A percentile compares a stretch with the other conserved stretches of the same genome.
Evolutionary conservation across 23 red algal genomes (phyloP).

Genomic region (Gracilaria domingensis): DNA sequence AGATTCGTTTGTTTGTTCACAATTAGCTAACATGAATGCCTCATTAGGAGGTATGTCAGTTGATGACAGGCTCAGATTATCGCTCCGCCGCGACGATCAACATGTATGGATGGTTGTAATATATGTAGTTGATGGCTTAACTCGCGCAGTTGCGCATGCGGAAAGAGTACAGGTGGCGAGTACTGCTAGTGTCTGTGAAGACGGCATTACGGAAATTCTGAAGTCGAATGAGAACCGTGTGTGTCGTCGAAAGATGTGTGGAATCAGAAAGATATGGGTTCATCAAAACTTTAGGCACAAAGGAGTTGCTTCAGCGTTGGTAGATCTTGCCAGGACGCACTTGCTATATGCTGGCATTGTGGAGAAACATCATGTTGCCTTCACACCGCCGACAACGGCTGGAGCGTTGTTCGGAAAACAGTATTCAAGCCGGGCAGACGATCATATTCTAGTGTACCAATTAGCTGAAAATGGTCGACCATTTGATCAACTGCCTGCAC

Average conservation of each 20-base stretch:
- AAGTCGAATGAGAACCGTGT: background rate
- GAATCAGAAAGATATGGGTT: slow-evolving; percentile 66
- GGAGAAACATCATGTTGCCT: slow-evolving; percentile 21
- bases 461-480: slow-evolving; percentile 12
- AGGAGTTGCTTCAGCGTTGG: slow-evolving; percentile 36
- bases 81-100: background rate
- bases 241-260: slow-evolving; percentile 5
- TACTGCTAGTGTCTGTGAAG: slow-evolving; percentile 17
- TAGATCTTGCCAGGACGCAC: slow-evolving; percentile 33
- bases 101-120: slow-evolving; percentile 23
- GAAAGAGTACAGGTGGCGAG: slow-evolving; percentile 9
- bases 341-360: slow-evolving; percentile 54
- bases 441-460: slow-evolving; percentile 28
- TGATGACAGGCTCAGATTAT: slow-evolving; percentile 1
- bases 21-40: slow-evolving; percentile 5
- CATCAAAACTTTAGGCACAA: slow-evolving; percentile 24
- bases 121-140: background rate
- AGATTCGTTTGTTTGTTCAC: slow-evolving; percentile 28
- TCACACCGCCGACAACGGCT: slow-evolving; percentile 42
- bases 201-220: slow-evolving; percentile 12
- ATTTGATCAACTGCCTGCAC: background rate
- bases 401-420: slow-evolving; percentile 33
- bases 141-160: background rate
- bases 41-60: background rate
- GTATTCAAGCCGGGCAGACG: background rate